Percentiles rank a stretch among this genome's conserved stretches.
Evolutionary conservation across 2,329 filamentous ascomycete genomes (phyloP).

Genomic region (Tolypocladium amazonense): DNA sequence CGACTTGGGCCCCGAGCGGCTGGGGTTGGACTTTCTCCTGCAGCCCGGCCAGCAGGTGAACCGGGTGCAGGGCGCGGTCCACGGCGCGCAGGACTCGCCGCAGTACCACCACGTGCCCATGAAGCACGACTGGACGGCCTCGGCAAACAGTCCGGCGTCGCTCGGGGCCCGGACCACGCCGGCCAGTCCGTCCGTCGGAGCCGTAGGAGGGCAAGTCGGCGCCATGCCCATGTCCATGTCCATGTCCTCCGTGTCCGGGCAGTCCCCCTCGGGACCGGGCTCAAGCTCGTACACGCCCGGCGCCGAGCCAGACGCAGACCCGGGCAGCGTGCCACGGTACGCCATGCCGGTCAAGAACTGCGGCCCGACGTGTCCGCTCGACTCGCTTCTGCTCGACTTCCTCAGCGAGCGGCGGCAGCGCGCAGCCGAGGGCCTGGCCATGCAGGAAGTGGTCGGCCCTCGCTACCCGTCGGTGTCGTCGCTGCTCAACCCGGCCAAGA

Average conservation of each 20-base stretch:
- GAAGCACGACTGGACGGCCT: conserved; percentile 37
- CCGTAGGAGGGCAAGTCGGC: background rate
- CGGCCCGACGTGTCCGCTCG: conserved; percentile 63
- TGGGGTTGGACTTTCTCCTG: conserved; percentile 65
- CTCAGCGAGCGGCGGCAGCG: conserved; percentile 57
- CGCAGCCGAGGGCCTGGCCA: conserved; percentile 52
- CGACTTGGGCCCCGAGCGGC: conserved; percentile 52
- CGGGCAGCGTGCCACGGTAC: conserved; percentile 9
- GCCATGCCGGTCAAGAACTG: conserved; percentile 44
- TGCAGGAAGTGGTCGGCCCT: conserved; percentile 60
- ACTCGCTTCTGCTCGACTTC: conserved; percentile 72
- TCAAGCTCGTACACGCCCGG: background rate
- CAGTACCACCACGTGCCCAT: conserved; percentile 35
- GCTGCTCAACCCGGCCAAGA: conserved; percentile 60
- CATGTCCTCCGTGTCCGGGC: background rate
- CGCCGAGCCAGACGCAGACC: conserved; percentile 5
- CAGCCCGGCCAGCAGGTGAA: conserved; percentile 30
- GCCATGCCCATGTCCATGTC: background rate
- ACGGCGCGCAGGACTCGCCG: conserved; percentile 35
- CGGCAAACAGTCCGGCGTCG: background rate
- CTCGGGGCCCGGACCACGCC: background rate
- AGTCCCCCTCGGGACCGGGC: background rate
- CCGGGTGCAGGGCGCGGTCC: conserved; percentile 38
- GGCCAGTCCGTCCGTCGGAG: background rate
- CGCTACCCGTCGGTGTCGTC: conserved; percentile 71